Evolutionary conservation across 208 protist species (phyloP).

Genomic region (Crithidia bombi): DNA sequence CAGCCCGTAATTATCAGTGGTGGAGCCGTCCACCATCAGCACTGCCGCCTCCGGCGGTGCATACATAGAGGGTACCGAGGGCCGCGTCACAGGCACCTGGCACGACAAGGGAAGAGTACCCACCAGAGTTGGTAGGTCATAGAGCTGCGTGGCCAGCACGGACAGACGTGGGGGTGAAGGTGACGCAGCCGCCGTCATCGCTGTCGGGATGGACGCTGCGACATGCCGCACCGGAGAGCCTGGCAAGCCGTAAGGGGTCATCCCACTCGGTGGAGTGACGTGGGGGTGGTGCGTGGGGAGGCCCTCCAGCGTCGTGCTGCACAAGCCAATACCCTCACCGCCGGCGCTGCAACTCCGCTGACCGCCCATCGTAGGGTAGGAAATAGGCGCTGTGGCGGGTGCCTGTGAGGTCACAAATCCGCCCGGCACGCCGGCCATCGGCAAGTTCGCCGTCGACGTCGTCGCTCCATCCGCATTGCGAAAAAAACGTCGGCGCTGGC

Average conservation of each 20-base stretch:
- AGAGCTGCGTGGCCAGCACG: background rate
- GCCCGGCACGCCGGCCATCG: background rate
- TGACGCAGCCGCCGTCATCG: background rate
- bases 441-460: conserved; percentile 5
- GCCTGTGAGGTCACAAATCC: background rate
- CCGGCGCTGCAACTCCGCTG: background rate
- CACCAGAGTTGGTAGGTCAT: background rate
- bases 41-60: background rate
- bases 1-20: conserved; percentile 2
- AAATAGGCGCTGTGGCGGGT: background rate
- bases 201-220: background rate
- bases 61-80: background rate
- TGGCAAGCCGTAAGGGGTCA: background rate
- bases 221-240: background rate
- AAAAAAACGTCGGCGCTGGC: conserved; percentile 25
- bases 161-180: background rate
- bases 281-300: no score
- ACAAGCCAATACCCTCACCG: background rate
- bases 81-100: background rate
- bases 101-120: background rate
- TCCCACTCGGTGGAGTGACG: no score
- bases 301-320: no score
- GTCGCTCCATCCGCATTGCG: conserved; percentile 9
- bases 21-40: background rate
- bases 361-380: background rate